phyloP scores from a whole-genome alignment of 805 yeast species.

The Candida palmyrensis region DNA sequence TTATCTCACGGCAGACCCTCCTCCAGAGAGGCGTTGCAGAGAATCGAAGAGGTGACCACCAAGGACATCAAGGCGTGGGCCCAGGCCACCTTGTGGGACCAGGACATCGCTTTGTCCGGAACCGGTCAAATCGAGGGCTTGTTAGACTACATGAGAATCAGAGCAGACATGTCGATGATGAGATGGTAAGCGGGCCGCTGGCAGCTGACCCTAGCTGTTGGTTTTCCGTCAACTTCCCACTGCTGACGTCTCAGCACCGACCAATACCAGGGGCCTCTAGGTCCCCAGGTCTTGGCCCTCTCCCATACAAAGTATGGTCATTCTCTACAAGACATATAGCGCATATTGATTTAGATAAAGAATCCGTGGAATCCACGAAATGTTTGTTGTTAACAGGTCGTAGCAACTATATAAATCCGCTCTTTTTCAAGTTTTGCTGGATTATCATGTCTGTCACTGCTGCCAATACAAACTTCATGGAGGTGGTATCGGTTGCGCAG shows the following conservation, averaged over 20 bases:
- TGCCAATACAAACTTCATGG: slow-evolving; percentile 84
- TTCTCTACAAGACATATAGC: background rate
- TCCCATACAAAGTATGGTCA: background rate
- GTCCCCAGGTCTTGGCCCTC: too few relatives aligned
- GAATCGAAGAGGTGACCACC: slow-evolving; percentile 59
- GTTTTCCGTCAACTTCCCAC: too few relatives aligned
- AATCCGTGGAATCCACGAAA: background rate
- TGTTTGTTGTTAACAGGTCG: too few relatives aligned
- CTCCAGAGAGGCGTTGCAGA: slow-evolving; percentile 51
- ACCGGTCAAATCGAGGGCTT: slow-evolving; percentile 83
- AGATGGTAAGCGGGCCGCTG: slow-evolving; percentile 49
- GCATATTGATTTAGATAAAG: background rate
- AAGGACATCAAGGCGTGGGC: slow-evolving; percentile 71
- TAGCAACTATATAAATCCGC: slow-evolving; percentile 62
- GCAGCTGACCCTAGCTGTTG: too few relatives aligned
- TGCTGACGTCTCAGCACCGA: too few relatives aligned
- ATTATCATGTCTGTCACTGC: slow-evolving; percentile 92
- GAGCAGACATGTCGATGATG: slow-evolving; percentile 87
- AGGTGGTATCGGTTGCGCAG: slow-evolving; percentile 88
- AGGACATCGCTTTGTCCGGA: slow-evolving; percentile 75
- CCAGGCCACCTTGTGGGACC: slow-evolving; percentile 71
- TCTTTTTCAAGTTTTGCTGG: slow-evolving; percentile 71
- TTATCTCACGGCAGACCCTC: slow-evolving; percentile 60
- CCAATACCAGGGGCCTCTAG: too few relatives aligned
- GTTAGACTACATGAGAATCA: slow-evolving; percentile 78